Evolutionary conservation across 768 basidiomycete genomes (phyloP).

Genomic region (Baorangia bicolor): DNA sequence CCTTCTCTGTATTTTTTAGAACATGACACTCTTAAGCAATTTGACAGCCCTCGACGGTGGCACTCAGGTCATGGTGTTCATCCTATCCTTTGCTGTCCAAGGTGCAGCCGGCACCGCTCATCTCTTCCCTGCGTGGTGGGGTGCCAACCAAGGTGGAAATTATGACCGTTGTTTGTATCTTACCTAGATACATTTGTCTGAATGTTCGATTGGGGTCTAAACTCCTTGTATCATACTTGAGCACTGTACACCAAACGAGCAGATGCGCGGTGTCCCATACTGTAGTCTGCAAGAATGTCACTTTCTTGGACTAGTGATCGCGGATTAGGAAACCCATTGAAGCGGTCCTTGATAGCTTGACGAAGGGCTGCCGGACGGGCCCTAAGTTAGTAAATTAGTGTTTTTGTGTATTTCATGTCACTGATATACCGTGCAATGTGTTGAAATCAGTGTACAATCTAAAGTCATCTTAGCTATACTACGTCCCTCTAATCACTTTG

Average conservation of each 20-base stretch:
- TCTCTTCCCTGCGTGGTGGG: slow-evolving; percentile 59
- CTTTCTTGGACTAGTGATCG: no score
- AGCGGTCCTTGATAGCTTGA: no score
- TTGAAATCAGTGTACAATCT: no score
- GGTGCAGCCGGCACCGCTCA: slow-evolving; percentile 50
- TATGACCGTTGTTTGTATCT: slow-evolving; percentile 29
- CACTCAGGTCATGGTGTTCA: slow-evolving; percentile 53
- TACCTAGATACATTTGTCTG: background rate
- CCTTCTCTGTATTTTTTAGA: background rate
- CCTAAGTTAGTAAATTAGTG: no score
- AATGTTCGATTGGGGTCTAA: background rate
- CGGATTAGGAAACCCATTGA: no score
- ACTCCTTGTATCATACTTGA: background rate
- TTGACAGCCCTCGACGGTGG: slow-evolving; percentile 37
- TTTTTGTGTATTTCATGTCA: no score
- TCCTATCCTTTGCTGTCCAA: slow-evolving; percentile 49
- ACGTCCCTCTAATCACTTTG: no score
- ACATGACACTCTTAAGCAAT: background rate
- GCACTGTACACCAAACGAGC: background rate
- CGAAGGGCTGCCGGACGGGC: no score
- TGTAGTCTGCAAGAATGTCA: background rate
- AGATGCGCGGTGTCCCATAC: no score
- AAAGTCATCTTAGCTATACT: no score
- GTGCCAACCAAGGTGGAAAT: slow-evolving; percentile 51
- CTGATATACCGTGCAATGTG: no score